Conservation (phyloP, 257 asterid species). For the Fraxinus americana region DNA sequence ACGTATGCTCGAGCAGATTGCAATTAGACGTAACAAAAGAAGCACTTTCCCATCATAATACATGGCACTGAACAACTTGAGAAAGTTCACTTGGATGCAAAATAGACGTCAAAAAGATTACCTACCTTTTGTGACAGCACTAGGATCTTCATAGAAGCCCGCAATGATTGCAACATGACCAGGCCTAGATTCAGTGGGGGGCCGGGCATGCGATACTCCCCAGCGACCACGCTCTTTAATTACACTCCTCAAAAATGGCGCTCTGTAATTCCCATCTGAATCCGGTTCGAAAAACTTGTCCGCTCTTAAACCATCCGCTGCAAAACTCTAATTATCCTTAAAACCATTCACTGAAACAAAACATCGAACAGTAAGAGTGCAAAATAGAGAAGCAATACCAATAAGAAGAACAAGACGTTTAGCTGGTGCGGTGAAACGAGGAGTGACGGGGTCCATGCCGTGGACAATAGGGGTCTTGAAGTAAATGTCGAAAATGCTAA, state of each 20-base stretch:
- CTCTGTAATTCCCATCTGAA: constrained; percentile 72
- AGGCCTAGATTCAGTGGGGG: constrained; percentile 98
- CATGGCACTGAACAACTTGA: neutral
- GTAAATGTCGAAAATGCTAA: constrained; percentile 94
- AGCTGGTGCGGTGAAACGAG: constrained; percentile 82
- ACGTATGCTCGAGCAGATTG: neutral
- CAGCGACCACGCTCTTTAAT: constrained; percentile 89
- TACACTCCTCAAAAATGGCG: constrained; percentile 89
- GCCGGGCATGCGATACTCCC: constrained; percentile 99
- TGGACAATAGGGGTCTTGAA: constrained; percentile 96
- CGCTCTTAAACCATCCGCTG: constrained; percentile 98
- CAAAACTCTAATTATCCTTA: constrained; percentile 23
- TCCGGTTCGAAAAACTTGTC: constrained; percentile 97
- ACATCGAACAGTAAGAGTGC: constrained; percentile 43
- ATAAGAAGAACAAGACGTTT: constrained; percentile 84
- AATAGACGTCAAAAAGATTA: constrained; percentile 19
- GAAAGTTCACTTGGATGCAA: constrained; percentile 4
- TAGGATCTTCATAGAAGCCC: constrained; percentile 98
- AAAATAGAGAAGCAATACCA: constrained; percentile 42
- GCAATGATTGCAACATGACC: constrained; percentile 99
- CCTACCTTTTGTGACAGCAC: constrained; percentile 95
- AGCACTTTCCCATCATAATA: neutral
- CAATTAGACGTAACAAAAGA: neutral
- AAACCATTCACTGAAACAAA: constrained; percentile 32
- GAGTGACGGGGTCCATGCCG: constrained; percentile 87